A percentile compares a stretch with the other conserved stretches of the same genome.
Evolutionary conservation across 345 rosid genomes (phyloP).

Genomic region (Boechera stricta): DNA sequence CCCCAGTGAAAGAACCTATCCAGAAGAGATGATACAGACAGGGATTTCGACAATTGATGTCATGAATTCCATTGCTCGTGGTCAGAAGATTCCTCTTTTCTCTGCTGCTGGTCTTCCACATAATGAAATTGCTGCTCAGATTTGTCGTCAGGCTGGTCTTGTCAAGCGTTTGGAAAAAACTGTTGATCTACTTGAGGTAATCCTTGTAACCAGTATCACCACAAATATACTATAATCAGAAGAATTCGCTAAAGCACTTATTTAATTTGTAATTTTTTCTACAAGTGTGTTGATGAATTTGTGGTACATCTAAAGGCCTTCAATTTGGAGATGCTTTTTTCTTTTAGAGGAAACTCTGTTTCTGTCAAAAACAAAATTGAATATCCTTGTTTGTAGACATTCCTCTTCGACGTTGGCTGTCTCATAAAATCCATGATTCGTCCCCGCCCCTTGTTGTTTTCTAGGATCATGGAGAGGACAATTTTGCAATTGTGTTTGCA

Average conservation of each 20-base stretch:
- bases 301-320: not conserved
- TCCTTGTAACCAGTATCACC: not conserved
- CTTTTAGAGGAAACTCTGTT: not conserved
- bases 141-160: conserved; percentile 98
- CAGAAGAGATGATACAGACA: conserved; percentile 97
- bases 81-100: conserved; percentile 96
- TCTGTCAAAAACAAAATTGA: not conserved
- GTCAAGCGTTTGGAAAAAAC: conserved; percentile 94
- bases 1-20: conserved; percentile 98
- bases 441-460: not conserved
- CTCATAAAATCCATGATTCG: not conserved
- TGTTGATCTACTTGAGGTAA: conserved; percentile 76
- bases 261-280: not conserved
- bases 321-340: not conserved
- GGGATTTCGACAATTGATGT: conserved; percentile 99
- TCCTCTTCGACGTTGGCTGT: not conserved
- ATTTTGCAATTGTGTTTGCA: conserved; percentile 96
- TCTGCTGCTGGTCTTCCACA: conserved; percentile 99
- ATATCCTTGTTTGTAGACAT: not conserved
- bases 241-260: not conserved
- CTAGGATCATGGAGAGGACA: conserved; percentile 88
- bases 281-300: not conserved
- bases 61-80: conserved; percentile 98
- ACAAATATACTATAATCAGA: not conserved
- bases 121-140: conserved; percentile 98